Percentiles rank a stretch among this genome's conserved stretches.
Conservation (phyloP, 2,329 filamentous ascomycete genomes). For the Penicillium brevicompactum region DNA sequence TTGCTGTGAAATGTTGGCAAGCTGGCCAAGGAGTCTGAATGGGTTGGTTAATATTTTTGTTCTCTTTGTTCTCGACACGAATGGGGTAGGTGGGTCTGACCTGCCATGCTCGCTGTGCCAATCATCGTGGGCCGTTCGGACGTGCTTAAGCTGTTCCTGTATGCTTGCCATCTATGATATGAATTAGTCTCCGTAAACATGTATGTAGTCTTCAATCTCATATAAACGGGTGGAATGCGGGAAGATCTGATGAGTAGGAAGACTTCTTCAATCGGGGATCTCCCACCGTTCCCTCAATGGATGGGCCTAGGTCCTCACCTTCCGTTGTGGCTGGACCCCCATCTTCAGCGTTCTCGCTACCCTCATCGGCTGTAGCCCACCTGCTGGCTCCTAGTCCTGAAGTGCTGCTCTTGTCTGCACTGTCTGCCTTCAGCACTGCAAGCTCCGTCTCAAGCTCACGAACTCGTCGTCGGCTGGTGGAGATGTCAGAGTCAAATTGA, state of each 20-base stretch:
- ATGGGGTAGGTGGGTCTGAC: constrained; percentile 28
- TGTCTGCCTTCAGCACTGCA: constrained; percentile 37
- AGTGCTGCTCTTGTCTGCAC: constrained; percentile 29
- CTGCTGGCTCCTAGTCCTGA: constrained; percentile 43
- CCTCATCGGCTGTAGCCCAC: constrained; percentile 42
- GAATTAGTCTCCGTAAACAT: constrained; percentile 23
- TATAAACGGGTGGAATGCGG: constrained; percentile 33
- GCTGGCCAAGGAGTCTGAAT: constrained; percentile 41
- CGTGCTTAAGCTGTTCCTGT: constrained; percentile 49
- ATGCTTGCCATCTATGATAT: constrained; percentile 50
- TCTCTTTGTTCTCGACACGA: background rate
- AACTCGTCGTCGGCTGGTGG: constrained; percentile 38
- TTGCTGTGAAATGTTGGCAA: constrained; percentile 37
- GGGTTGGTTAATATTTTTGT: background rate
- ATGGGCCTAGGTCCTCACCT: constrained; percentile 52
- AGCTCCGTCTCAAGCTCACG: constrained; percentile 44
- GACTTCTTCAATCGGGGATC: constrained; percentile 41
- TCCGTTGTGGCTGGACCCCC: constrained; percentile 41
- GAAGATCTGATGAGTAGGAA: constrained; percentile 33
- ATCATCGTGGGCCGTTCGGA: constrained; percentile 48
- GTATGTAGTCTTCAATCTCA: constrained; percentile 29
- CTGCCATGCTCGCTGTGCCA: constrained; percentile 47
- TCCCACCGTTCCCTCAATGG: constrained; percentile 52
- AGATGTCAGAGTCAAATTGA: constrained; percentile 40
- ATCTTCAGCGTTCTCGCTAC: constrained; percentile 32